Evolutionary conservation across 306 rosid species (phyloP).

Genomic region (Boehmeria nivea): DNA sequence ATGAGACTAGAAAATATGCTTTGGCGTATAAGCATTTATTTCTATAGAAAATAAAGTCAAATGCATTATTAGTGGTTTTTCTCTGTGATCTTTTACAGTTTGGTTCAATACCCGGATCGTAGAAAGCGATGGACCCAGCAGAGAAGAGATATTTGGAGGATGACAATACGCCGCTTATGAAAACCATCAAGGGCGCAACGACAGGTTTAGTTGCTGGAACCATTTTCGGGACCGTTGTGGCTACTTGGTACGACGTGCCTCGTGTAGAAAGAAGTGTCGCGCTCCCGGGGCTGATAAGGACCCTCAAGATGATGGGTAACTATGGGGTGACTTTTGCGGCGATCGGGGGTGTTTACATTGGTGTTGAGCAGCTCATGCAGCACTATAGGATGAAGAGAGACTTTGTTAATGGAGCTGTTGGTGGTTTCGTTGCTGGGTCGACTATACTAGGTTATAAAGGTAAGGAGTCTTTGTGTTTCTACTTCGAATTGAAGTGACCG

Average conservation of each 20-base stretch:
- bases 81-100: conserved; percentile 13
- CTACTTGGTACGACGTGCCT: conserved; percentile 92
- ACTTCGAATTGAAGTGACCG: too few relatives aligned
- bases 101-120: conserved; percentile 10
- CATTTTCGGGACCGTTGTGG: conserved; percentile 80
- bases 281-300: conserved; percentile 85
- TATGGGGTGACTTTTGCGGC: conserved; percentile 91
- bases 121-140: conserved; percentile 53
- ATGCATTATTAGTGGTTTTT: not conserved
- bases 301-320: conserved; percentile 90
- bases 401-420: conserved; percentile 88
- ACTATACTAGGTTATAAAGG: conserved; percentile 87
- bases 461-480: conserved; percentile 16
- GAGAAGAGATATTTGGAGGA: conserved; percentile 95
- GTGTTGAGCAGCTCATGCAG: conserved; percentile 83
- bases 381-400: conserved; percentile 81
- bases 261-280: conserved; percentile 97
- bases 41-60: not conserved
- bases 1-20: too few relatives aligned
- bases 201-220: conserved; percentile 78
- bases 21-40: too few relatives aligned
- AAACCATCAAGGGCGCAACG: conserved; percentile 81
- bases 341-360: conserved; percentile 90
- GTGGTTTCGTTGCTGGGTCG: conserved; percentile 94
- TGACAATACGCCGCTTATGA: conserved; percentile 59